These are phyloP conservation scores for Mortierella sp. DNA, from an alignment of 371 early-diverging fungal genomes.

Conservation along the genomic window DNA sequence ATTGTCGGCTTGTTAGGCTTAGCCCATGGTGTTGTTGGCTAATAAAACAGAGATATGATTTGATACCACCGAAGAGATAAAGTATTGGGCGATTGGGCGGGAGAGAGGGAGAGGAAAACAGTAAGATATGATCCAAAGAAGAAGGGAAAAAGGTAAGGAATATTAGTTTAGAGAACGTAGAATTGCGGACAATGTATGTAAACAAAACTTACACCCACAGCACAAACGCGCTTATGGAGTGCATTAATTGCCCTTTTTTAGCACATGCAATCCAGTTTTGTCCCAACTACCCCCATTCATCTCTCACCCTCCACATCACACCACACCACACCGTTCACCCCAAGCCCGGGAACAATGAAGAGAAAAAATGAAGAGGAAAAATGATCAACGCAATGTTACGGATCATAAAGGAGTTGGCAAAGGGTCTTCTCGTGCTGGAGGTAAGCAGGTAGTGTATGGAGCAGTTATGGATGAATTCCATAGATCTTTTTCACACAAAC, in stretches of 20 bases:
- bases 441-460: not conserved
- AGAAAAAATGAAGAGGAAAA: not conserved
- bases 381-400: not conserved
- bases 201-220: not conserved
- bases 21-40: conserved; percentile 1
- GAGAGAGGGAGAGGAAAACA: not conserved
- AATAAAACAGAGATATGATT: not conserved
- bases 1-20: conserved; percentile 28
- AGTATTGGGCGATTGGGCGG: not conserved
- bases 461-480: not conserved
- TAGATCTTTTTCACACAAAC: not conserved
- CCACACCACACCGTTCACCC: not conserved
- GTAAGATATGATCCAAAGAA: conserved; percentile 1
- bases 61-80: not conserved
- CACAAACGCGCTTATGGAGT: not conserved
- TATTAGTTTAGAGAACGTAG: not conserved
- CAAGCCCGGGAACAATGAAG: not conserved
- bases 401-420: not conserved
- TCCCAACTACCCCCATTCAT: not conserved
- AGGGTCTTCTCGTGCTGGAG: not conserved
- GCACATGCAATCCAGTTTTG: not conserved
- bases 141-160: not conserved
- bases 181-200: not conserved
- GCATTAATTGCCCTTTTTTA: not conserved
- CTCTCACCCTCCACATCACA: not conserved